Conservation (phyloP, 495 filamentous ascomycete species). For the Entonaema liquescens region DNA sequence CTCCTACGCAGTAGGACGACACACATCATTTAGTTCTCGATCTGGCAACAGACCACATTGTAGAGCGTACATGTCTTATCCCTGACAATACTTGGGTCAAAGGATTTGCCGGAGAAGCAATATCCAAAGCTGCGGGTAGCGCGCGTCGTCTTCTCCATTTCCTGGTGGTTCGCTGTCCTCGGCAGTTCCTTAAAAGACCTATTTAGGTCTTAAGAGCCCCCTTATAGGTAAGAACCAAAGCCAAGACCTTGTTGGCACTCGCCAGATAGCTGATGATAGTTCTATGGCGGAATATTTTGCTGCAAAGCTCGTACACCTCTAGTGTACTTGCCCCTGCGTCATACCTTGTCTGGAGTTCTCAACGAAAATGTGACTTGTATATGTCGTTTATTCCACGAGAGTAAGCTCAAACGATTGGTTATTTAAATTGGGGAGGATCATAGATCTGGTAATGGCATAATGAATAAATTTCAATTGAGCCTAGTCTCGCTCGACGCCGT, state of each 20-base stretch:
- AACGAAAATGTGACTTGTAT: background rate
- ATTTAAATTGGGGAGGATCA: background rate
- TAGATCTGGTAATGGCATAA: background rate
- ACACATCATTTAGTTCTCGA: slow-evolving; percentile 13
- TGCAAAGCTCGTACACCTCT: background rate
- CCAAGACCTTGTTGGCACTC: slow-evolving; percentile 1
- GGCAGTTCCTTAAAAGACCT: slow-evolving; percentile 3
- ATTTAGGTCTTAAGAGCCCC: background rate
- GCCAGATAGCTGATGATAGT: background rate
- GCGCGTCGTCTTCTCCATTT: slow-evolving; percentile 8
- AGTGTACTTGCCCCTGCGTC: background rate
- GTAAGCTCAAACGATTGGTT: background rate
- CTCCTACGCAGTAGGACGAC: slow-evolving; percentile 1
- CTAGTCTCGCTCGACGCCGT: background rate
- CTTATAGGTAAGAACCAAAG: background rate
- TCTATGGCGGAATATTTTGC: background rate
- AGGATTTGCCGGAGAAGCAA: slow-evolving; percentile 1
- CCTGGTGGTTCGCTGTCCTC: background rate
- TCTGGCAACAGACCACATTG: slow-evolving; percentile 4
- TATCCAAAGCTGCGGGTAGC: background rate
- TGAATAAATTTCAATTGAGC: background rate
- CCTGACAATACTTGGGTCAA: slow-evolving; percentile 1
- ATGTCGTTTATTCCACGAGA: background rate
- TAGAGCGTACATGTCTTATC: slow-evolving; percentile 9
- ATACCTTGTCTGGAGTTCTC: background rate